These are phyloP conservation scores for Venturia nashicola DNA, from an alignment of 2,329 filamentous ascomycete species.

Conservation along the genomic window DNA sequence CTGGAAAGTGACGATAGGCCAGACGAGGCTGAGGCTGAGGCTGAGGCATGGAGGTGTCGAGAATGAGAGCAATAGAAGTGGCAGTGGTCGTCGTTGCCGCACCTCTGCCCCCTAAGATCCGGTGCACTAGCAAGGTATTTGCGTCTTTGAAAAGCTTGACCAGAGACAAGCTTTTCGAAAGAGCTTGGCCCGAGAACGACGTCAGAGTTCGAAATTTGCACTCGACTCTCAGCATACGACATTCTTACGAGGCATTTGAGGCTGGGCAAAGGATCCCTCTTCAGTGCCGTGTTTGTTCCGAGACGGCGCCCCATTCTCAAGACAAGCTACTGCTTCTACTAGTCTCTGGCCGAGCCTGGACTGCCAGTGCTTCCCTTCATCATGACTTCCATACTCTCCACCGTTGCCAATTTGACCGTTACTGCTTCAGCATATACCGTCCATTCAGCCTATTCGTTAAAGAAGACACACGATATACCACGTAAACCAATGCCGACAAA, in stretches of 20 bases:
- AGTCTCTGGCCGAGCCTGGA: neutral
- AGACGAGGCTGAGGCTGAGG: neutral
- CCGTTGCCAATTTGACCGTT: neutral
- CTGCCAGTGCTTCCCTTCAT: neutral
- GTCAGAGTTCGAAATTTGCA: neutral
- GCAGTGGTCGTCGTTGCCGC: neutral
- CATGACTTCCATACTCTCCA: neutral
- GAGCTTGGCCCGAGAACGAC: neutral
- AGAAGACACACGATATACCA: neutral
- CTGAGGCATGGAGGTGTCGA: neutral
- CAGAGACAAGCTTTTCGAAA: neutral
- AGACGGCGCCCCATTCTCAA: neutral
- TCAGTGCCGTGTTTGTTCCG: neutral
- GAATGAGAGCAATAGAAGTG: neutral
- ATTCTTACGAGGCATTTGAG: neutral
- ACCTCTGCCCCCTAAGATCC: neutral
- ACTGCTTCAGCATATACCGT: neutral
- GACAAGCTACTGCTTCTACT: neutral
- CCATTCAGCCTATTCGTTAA: neutral
- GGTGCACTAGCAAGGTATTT: neutral
- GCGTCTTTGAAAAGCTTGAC: neutral
- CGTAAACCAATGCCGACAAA: slow-evolving; percentile 4
- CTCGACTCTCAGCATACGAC: neutral
- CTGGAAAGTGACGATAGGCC: neutral
- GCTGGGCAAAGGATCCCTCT: neutral